Evolutionary conservation across 139 green algal species (phyloP).

Genomic region (Pleodorina starrii): DNA sequence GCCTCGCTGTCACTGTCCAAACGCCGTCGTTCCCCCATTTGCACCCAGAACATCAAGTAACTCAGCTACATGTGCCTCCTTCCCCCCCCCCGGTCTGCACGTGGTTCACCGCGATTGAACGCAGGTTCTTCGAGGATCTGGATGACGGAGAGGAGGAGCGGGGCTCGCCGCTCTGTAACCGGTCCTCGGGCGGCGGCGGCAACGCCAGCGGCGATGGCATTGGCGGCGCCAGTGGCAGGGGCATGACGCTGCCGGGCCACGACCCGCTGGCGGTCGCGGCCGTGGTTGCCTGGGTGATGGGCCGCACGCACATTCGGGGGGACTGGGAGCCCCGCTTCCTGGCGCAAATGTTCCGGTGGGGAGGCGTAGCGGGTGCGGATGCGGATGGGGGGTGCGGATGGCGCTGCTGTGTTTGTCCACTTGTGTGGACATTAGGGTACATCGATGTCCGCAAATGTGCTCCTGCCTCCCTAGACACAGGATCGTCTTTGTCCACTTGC

Average conservation of each 20-base stretch:
- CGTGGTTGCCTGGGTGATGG: constrained; percentile 33
- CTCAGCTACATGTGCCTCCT: background rate
- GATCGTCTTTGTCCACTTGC: background rate
- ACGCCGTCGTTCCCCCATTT: too few relatives aligned
- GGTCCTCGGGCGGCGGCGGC: too few relatives aligned
- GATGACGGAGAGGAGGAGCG: background rate
- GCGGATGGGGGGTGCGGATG: too few relatives aligned
- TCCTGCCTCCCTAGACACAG: background rate
- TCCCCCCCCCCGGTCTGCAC: background rate
- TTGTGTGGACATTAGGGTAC: too few relatives aligned
- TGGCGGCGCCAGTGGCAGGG: background rate
- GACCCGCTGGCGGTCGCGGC: constrained; percentile 34
- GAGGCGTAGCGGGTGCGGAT: background rate
- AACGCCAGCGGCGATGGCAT: too few relatives aligned
- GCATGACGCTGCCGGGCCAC: constrained; percentile 32
- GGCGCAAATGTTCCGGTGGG: background rate
- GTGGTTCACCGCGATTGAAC: background rate
- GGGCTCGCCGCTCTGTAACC: too few relatives aligned
- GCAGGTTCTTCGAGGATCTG: constrained; percentile 22
- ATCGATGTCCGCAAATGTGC: background rate
- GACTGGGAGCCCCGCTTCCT: constrained; percentile 23
- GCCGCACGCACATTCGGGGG: background rate
- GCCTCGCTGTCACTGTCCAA: too few relatives aligned
- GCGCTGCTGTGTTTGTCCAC: too few relatives aligned
- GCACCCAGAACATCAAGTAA: background rate